Evolutionary conservation across 2,329 filamentous ascomycete genomes (phyloP), one percentile per base, ranked within the genome.

Genomic region (Fusarium nygamai): DNA sequence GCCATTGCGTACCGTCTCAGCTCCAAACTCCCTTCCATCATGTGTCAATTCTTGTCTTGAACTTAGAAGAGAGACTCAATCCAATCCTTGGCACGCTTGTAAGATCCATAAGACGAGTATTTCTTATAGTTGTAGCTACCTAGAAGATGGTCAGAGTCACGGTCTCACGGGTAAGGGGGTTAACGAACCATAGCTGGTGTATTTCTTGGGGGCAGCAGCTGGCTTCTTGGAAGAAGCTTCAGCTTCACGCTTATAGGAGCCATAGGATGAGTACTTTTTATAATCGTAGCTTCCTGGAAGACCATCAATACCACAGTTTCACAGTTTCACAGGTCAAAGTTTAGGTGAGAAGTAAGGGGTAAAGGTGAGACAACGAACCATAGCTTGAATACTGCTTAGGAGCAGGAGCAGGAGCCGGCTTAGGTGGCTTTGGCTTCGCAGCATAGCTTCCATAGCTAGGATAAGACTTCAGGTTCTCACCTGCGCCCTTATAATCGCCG

Each of bases 91-190:
- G 69, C 57, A 12, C 72, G 47, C 38, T 39, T 46, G 17, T 46
- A 46, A 13, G 43, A 19, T 8, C 43, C 43, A 3, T 46, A 46
- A 27, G 43, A 46, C 5, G 48, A 46, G 43, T 73, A 73, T 6
- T 73, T 70, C 36, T 73, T 70, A 7, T 72, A 72, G 50, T 65
- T 48, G 36, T 72, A 72, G 59, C 48, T 64, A 10, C 68, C 68
- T 72, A 10, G 2, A 31, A 10, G 31, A 31, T 10, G 31, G 31
- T 31, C 31, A 31, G 31, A 31, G 31, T 31, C 31, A 31, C 8
- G 12, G 31, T 11, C 31, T 31, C 31, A 31, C 9, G 8, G 31
- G 8, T 31, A 10, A 31, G 4, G 9, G 12, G 12, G 31, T 31
- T 7, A 31, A 31, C 31, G 10, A 31, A 31, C 31, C 31, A 31